Percentiles rank a stretch among this genome's conserved stretches.
Evolutionary conservation across 331 rosid species (phyloP).

Genomic region (Quercus tomentella): DNA sequence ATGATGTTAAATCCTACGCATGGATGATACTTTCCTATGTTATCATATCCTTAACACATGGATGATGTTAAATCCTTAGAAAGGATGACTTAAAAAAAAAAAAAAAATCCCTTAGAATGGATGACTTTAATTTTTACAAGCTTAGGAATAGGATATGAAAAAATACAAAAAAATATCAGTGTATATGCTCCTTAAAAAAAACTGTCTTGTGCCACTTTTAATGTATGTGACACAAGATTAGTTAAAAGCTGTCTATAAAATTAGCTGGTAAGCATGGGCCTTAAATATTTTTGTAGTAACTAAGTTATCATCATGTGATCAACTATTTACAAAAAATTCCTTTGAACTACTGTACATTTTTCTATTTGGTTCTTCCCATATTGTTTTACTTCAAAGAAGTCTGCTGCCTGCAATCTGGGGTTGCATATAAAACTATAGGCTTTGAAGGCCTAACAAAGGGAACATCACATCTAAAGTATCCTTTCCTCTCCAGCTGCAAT

Average conservation of each 20-base stretch:
- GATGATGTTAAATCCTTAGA: background rate
- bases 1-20: background rate
- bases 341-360: background rate
- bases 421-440: slow-evolving; percentile 29
- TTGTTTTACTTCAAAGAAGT: no score
- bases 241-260: background rate
- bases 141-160: background rate
- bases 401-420: background rate
- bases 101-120: no score
- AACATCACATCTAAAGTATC: slow-evolving; percentile 83
- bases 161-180: background rate
- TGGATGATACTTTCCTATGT: no score
- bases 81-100: background rate
- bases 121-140: no score
- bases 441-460: slow-evolving; percentile 66
- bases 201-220: background rate
- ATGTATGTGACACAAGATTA: background rate
- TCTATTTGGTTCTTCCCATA: no score
- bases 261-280: slow-evolving; percentile 14
- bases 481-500: slow-evolving; percentile 83
- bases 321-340: background rate
- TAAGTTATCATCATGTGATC: background rate
- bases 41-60: no score
- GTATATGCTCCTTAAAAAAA: background rate
- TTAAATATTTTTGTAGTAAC: background rate